Percentiles rank a stretch among this genome's conserved stretches.
Conservation (phyloP, 192 early-diverging fungal species). For the Coemansia sp. region DNA sequence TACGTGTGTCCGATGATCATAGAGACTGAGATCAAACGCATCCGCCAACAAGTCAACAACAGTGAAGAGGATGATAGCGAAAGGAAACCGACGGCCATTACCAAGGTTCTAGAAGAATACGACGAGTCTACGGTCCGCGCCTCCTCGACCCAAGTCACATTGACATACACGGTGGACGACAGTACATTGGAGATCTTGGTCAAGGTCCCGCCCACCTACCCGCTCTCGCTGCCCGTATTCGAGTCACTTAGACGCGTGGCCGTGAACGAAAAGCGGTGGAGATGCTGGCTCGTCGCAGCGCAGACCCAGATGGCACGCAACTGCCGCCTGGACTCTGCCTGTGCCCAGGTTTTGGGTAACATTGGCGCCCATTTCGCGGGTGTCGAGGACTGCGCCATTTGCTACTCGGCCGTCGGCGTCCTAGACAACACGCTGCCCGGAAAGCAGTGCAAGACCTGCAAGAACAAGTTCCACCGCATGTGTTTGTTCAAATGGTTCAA, state of each 20-base stretch:
- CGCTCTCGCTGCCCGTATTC: constrained; percentile 38
- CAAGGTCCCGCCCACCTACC: constrained; percentile 51
- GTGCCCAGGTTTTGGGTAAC: constrained; percentile 82
- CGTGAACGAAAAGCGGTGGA: constrained; percentile 60
- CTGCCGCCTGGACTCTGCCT: constrained; percentile 76
- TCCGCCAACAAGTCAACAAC: constrained; percentile 19
- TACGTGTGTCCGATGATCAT: constrained; percentile 20
- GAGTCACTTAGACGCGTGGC: constrained; percentile 48
- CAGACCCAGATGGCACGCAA: constrained; percentile 70
- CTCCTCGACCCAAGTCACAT: constrained; percentile 21
- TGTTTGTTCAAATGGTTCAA: constrained; percentile 92
- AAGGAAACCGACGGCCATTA: constrained; percentile 17
- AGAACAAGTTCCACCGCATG: constrained; percentile 90
- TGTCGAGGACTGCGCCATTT: constrained; percentile 97
- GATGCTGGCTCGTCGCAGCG: constrained; percentile 54
- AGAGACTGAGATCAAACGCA: constrained; percentile 24
- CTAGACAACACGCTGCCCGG: constrained; percentile 84
- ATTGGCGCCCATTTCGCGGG: constrained; percentile 92
- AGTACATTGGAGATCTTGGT: constrained; percentile 56
- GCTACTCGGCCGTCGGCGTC: constrained; percentile 93
- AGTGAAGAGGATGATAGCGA: not conserved
- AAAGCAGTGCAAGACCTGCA: constrained; percentile 92
- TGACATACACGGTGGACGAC: constrained; percentile 52
- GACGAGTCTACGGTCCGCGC: constrained; percentile 35
- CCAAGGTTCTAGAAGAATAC: constrained; percentile 41